Base-by-base conservation (phyloP, 768 basidiomycete species). In the Phlegmacium glaucopus region DNA sequence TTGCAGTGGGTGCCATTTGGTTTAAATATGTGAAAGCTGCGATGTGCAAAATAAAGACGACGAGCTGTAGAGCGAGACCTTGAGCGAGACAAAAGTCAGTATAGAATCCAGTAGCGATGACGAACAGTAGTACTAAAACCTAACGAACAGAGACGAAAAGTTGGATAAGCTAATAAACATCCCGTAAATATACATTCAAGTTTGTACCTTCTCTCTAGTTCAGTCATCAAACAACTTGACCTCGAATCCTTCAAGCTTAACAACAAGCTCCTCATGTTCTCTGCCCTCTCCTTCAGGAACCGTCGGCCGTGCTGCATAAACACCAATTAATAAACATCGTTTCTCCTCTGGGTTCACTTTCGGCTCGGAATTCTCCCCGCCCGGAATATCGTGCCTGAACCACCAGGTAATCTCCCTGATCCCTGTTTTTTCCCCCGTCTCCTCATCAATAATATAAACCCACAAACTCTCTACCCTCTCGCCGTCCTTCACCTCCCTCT, bases 371-470 rank as follows among this genome's bases (percentile, higher is more conserved):
- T 42, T 42, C 12, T 49, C 52, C n/a, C 32, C 37, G 2, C 45
- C 52, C 9, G 52, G 49, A 10, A 63, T 49, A 43, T 64, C 64
- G 42, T 63, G 59, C 36, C 64, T 52, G 48, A 66, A 66, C 59
- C 59, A 66, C 64, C 64, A 66, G 25, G 64, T 66, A 15, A 66
- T 55, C 46, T 66, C 64, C 29, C 64, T 51, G 29, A 66, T 64
- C 0, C 64, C 64, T 28, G 53, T 27, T 50, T 64, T 64, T 46
- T 66, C 60, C 10, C 64, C 64, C 6, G 62, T 66, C 43, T 63
- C 57, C 25, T 58, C 57, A 35, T 66, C 54, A 47, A 66, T 44
- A 45, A 62, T 50, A 43, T 64, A 64, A 9, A 66, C 47, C 65
- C 65, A 66, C 43, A 66, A 49, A 47, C 65, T 64, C 52, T 63